Evolutionary conservation across 208 protist genomes (phyloP), one percentile per base, ranked within the genome.

Genomic region (Leishmania amazonensis): DNA sequence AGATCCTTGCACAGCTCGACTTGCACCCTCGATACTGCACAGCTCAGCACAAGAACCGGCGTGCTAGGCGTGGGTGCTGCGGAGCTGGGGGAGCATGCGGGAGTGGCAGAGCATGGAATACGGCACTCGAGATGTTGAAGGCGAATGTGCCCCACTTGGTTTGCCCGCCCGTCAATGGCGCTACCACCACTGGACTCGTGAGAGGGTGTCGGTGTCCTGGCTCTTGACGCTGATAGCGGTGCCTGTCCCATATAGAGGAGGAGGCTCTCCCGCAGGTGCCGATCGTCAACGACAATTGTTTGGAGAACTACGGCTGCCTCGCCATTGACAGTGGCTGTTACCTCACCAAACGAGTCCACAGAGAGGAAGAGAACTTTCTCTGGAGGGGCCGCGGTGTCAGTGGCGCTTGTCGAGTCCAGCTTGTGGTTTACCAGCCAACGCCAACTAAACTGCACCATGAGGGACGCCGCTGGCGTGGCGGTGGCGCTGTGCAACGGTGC

Each of bases 391-490:
- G 3, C 57, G 0, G 54, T n/a, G 54, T 11, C 11, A 17, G 70
- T 42, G 45, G 38, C 40, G 2, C 70, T 13, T n/a, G 11, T n/a
- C 8, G 45, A 38, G 21, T 35, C 65, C 4, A 17, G 15, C 21
- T 35, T 40, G 21, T 7, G 67, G 17, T 49, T 35, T 7, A 3
- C 45, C 0, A 53, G 42, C 77, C 71, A 79, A 3, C 72, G 77
- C 81, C 81, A 85, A 13, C 81, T 71, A 67, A 75, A 85, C 45
- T 74, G 77, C 2, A 81, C 3, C 53, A 40, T 38, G 24, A 78
- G 35, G 7, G 73, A 75, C 4, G 49, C 67, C 40, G 24, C 21
- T 31, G 21, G 28, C 45, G 45, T 21, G 1, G 70, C 1, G 45
- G 70, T 21, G 45, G 70, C 21, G 47, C 17, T 76, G 15, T 11